These are phyloP conservation scores for Clausena lansium DNA, from an alignment of 345 rosid species.

Conservation along the genomic window DNA sequence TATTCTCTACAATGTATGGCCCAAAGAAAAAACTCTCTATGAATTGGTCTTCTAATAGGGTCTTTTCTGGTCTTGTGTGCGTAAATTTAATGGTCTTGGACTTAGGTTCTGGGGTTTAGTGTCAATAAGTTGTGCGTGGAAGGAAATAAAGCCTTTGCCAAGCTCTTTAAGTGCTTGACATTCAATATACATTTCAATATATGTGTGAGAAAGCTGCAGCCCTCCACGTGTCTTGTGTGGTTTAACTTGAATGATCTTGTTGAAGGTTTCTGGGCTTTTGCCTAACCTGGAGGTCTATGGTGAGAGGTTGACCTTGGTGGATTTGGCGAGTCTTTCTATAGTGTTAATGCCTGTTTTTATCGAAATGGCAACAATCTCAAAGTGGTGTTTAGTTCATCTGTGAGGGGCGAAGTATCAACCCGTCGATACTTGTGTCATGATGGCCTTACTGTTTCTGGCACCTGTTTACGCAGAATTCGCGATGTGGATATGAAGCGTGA, in stretches of 20 bases:
- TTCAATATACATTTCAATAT: conserved; percentile 30
- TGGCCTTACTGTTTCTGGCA: conserved; percentile 99
- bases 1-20: neutral
- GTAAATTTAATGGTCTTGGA: neutral
- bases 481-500: conserved; percentile 99
- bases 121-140: conserved; percentile 7
- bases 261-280: conserved; percentile 95
- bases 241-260: conserved; percentile 92
- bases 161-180: conserved; percentile 30
- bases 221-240: conserved; percentile 44
- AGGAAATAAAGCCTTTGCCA: conserved; percentile 13
- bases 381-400: conserved; percentile 85
- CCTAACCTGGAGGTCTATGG: conserved; percentile 93
- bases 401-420: conserved; percentile 84
- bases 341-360: conserved; percentile 66
- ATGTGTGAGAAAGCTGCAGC: conserved; percentile 43
- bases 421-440: conserved; percentile 87
- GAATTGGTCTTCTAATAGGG: neutral
- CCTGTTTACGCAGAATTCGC: conserved; percentile 94
- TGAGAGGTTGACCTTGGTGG: conserved; percentile 94
- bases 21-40: neutral
- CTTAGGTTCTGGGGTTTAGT: conserved; percentile 17
- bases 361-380: conserved; percentile 84
- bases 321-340: conserved; percentile 80
- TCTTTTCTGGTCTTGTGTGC: neutral